These are phyloP conservation scores for Phytopythium sindhum DNA, from an alignment of 352 stramenopile species.

Conservation along the genomic window DNA sequence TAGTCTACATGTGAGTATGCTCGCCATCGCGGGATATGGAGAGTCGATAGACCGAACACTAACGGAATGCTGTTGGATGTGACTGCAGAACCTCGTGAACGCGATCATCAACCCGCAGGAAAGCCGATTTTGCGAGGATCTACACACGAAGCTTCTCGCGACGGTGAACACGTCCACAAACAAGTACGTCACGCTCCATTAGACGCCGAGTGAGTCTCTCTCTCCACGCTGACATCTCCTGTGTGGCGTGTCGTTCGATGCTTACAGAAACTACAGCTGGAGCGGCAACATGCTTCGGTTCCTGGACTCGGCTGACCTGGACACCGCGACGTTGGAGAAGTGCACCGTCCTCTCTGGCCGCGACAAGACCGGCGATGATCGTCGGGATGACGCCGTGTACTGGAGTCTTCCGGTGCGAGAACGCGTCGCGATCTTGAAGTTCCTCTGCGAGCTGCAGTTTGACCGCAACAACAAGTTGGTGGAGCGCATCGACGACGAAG, in stretches of 20 bases:
- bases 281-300: conserved; percentile 20
- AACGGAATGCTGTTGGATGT: neutral
- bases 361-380: conserved; percentile 16
- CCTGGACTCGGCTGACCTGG: conserved; percentile 3
- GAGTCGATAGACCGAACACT: neutral
- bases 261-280: conserved; percentile 40
- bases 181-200: conserved; percentile 32
- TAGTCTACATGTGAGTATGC: conserved; percentile 36
- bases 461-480: conserved; percentile 58
- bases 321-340: neutral
- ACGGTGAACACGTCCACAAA: conserved; percentile 42
- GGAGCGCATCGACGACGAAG: conserved; percentile 51
- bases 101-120: conserved; percentile 32
- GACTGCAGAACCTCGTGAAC: conserved; percentile 30
- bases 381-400: conserved; percentile 36
- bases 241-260: neutral
- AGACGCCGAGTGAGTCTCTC: neutral
- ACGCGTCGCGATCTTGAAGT: conserved; percentile 50
- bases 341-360: neutral
- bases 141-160: conserved; percentile 41
- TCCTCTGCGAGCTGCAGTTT: conserved; percentile 62
- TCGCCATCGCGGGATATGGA: neutral
- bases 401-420: conserved; percentile 36
- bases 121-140: conserved; percentile 31
- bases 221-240: neutral